Base-by-base conservation (phyloP, 1,139 yeast species). In the Geotrichum macrosporum region DNA sequence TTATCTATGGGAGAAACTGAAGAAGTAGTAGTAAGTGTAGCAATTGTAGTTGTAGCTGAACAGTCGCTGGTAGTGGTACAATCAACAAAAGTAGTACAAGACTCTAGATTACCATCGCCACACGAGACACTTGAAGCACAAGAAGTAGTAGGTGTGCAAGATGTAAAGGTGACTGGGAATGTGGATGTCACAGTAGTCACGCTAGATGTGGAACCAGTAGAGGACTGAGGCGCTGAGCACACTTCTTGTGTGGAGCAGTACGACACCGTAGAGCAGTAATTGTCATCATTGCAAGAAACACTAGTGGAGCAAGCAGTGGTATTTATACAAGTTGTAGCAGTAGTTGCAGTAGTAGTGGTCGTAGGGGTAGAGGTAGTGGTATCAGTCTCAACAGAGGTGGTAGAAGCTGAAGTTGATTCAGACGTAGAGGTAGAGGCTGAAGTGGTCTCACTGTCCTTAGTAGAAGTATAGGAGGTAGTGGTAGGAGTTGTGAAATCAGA, bases 301-400 rank as follows among this genome's bases (percentile, higher is more conserved):
- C 26, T 56, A 55, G 19, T 71, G 59, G 60, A 75, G 70, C 31
- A 74, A 20, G 30, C 15, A n/a, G 9, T 15, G n/a, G n/a, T n/a
- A n/a, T n/a, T n/a, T n/a, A n/a, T n/a, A n/a, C n/a, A n/a, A n/a
- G n/a, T n/a, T n/a, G n/a, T n/a, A n/a, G n/a, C n/a, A n/a, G n/a
- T n/a, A n/a, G n/a, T n/a, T n/a, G n/a, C n/a, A n/a, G n/a, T n/a
- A n/a, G n/a, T n/a, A n/a, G n/a, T n/a, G n/a, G n/a, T n/a, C n/a
- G n/a, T n/a, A n/a, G n/a, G n/a, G n/a, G n/a, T n/a, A n/a, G n/a
- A n/a, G n/a, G n/a, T n/a, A n/a, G n/a, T n/a, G n/a, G n/a, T n/a
- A n/a, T n/a, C n/a, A n/a, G n/a, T n/a, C n/a, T n/a, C n/a, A n/a
- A n/a, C n/a, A n/a, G n/a, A n/a, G n/a, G n/a, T n/a, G n/a, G n/a